These are phyloP conservation scores for Paramecium octaurelia DNA, from an alignment of 73 alveolate species.

Conservation along the genomic window DNA sequence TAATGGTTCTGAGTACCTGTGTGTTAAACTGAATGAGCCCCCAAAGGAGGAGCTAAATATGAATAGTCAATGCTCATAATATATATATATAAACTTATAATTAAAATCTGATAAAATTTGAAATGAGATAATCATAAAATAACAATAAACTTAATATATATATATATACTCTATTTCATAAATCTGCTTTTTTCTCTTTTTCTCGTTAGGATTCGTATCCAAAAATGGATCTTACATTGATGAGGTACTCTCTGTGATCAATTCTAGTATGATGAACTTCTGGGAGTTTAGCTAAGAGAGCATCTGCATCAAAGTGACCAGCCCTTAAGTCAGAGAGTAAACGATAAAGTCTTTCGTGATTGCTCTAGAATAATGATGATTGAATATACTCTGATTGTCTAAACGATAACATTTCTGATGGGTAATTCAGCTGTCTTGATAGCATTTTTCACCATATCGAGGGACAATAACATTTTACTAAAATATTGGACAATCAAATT, in stretches of 20 bases:
- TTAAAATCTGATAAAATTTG: neutral
- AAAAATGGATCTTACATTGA: neutral
- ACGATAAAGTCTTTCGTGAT: neutral
- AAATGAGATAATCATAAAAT: neutral
- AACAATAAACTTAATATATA: neutral
- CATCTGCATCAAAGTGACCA: neutral
- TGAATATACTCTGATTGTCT: neutral
- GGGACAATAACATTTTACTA: neutral
- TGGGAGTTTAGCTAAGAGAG: neutral
- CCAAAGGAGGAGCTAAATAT: slow-evolving; percentile 12
- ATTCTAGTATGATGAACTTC: neutral
- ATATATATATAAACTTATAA: neutral
- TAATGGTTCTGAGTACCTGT: neutral
- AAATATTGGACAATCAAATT: slow-evolving; percentile 16
- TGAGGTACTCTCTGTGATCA: neutral
- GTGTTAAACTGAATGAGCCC: neutral
- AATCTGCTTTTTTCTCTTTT: neutral
- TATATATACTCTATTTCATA: slow-evolving; percentile 5
- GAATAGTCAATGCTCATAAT: neutral
- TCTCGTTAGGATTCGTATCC: neutral
- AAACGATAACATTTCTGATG: neutral
- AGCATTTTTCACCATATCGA: slow-evolving; percentile 14
- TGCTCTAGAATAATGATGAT: neutral
- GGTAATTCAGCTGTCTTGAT: slow-evolving; percentile 20
- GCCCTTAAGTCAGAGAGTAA: neutral